Conservation (phyloP, 768 basidiomycete genomes). For the Aureoboletus auriporus region DNA sequence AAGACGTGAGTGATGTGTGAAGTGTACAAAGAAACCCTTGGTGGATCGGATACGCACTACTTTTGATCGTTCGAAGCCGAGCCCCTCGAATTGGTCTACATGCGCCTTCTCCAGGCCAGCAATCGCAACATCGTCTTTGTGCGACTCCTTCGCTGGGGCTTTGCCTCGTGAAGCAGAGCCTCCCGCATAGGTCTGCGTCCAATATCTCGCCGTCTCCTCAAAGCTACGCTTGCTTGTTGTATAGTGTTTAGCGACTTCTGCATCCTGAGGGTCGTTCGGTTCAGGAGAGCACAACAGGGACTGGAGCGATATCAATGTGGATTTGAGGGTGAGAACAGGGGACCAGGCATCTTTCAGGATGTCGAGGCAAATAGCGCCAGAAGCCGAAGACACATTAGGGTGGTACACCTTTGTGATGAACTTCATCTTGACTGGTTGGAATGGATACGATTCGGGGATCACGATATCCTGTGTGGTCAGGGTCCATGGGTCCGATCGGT, state of each 20-base stretch:
- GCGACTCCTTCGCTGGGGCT: constrained; percentile 24
- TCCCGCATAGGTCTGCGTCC: constrained; percentile 90
- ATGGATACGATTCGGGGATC: constrained; percentile 88
- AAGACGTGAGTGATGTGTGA: too few relatives aligned
- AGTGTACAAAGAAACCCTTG: not conserved
- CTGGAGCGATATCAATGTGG: constrained; percentile 92
- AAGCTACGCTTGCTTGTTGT: constrained; percentile 85
- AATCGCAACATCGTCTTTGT: constrained; percentile 49
- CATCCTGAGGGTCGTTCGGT: constrained; percentile 96
- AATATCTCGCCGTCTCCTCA: constrained; percentile 89
- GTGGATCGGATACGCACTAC: constrained; percentile 57
- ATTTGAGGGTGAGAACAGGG: constrained; percentile 92
- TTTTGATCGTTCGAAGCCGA: constrained; percentile 81
- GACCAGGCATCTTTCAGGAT: constrained; percentile 89
- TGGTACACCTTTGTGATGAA: constrained; percentile 97
- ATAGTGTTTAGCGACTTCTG: constrained; percentile 96
- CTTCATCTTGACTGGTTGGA: constrained; percentile 97
- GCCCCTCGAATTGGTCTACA: constrained; percentile 76
- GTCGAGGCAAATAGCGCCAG: constrained; percentile 93
- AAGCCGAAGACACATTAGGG: constrained; percentile 91
- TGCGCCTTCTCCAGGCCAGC: constrained; percentile 83
- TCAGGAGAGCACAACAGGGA: constrained; percentile 91
- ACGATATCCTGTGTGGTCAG: constrained; percentile 67
- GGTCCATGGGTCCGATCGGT: constrained; percentile 1
- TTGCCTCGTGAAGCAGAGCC: constrained; percentile 52